Base-by-base conservation (phyloP, 2,329 filamentous ascomycete genomes). In the Colletotrichum ledebouriae region DNA sequence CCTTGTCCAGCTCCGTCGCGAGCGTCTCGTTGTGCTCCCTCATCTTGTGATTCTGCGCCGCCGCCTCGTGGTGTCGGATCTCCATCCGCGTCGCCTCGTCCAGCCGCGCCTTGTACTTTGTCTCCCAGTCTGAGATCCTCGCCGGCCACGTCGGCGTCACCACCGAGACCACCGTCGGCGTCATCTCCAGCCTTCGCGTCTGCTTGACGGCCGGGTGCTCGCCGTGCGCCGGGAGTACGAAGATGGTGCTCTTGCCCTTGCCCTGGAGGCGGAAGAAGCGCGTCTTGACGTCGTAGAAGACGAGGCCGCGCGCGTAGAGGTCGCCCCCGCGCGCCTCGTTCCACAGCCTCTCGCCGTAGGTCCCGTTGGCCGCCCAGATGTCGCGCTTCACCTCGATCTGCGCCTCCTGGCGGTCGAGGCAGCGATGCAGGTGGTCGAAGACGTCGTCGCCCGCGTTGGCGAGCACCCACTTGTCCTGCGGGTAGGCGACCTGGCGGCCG, bases 401-500 rank as follows among this genome's bases (percentile, higher is more conserved):
- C 12, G 78, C 76, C 74, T 87, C 85, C 34, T 78, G 74, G 39
- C 73, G 76, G 73, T 87, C 84, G 6, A 89, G 77, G 62, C 81
- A 70, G 13, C 76, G 75, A 71, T 87, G 84, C 17, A 89, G 74
- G 59, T 79, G 78, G 6, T 75, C 72, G 66, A 80, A 84, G 15
- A 87, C 78, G 58, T 87, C 85, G 44, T 87, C 83, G 4, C 85
- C 85, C 0, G 83, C 82, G 68, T 89, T 88, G 70, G 80, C 83
- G 2, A 90, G 77, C 13, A 89, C 75, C 77, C 84, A 89, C 10
- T 81, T 80, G 73, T 88, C 86, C 77, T 89, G 87, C 1, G 84
- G 83, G 73, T 80, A 85, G 1, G 81, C 82, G 25, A 91, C 81
- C 63, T 84, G 82, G 20, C 89, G 82, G 3, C 84, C 83, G 6